phyloP scores from a whole-genome alignment of 179 eudicot genomes.

The Gypsophila paniculata region DNA sequence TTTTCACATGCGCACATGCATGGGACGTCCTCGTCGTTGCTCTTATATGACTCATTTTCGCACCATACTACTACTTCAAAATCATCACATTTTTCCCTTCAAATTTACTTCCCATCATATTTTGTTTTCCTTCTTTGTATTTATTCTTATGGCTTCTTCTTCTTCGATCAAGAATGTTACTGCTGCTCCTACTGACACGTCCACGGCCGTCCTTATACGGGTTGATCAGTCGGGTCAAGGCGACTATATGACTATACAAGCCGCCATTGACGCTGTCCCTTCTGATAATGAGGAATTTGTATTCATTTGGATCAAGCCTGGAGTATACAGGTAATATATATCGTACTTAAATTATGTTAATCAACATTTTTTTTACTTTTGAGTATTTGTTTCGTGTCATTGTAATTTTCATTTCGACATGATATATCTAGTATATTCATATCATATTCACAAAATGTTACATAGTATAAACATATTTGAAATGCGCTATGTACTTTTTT shows the following conservation, averaged over 20 bases:
- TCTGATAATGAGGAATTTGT: constrained; percentile 45
- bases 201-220: constrained; percentile 56
- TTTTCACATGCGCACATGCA: constrained; percentile 37
- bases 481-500: too few relatives aligned
- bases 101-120: background rate
- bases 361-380: too few relatives aligned
- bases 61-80: background rate
- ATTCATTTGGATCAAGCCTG: constrained; percentile 74
- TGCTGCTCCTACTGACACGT: constrained; percentile 31
- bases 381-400: too few relatives aligned
- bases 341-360: background rate
- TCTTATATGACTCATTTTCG: constrained; percentile 12
- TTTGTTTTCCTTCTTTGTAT: constrained; percentile 14
- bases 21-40: constrained; percentile 18
- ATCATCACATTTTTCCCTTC: background rate
- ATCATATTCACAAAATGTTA: too few relatives aligned
- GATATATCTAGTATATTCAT: too few relatives aligned
- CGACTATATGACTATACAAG: constrained; percentile 56
- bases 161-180: constrained; percentile 15
- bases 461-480: too few relatives aligned
- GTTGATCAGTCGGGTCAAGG: constrained; percentile 71
- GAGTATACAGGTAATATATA: constrained; percentile 51
- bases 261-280: constrained; percentile 65
- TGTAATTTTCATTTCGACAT: too few relatives aligned
- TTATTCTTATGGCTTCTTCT: constrained; percentile 36